Evolutionary conservation across 2,329 filamentous ascomycete genomes (phyloP).

Genomic region (Hypocreales sp.): DNA sequence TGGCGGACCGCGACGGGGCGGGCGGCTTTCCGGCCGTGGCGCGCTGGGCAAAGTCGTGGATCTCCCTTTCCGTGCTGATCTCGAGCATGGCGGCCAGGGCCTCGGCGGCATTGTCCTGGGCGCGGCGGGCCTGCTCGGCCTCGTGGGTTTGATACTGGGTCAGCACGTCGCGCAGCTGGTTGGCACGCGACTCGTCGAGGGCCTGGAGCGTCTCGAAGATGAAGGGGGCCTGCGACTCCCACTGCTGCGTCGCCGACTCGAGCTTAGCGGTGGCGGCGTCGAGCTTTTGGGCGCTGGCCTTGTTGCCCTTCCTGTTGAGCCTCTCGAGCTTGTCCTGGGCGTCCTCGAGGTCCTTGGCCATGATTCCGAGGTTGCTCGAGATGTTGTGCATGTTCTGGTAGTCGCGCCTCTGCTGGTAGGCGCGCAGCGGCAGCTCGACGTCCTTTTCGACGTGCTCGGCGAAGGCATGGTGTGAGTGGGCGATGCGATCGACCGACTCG

Average conservation of each 20-base stretch:
- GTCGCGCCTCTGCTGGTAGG: slow-evolving; percentile 60
- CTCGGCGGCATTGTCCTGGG: slow-evolving; percentile 57
- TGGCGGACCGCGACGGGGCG: slow-evolving; percentile 22
- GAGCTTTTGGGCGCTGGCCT: slow-evolving; percentile 62
- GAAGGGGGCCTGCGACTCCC: slow-evolving; percentile 89
- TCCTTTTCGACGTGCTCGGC: slow-evolving; percentile 74
- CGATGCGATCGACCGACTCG: slow-evolving; percentile 62
- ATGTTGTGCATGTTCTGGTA: slow-evolving; percentile 70
- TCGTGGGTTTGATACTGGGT: slow-evolving; percentile 92
- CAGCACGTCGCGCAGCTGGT: slow-evolving; percentile 77
- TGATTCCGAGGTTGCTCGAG: slow-evolving; percentile 59
- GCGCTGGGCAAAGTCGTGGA: slow-evolving; percentile 49
- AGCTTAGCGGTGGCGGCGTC: slow-evolving; percentile 58
- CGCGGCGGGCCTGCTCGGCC: slow-evolving; percentile 69
- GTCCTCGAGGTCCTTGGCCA: slow-evolving; percentile 74
- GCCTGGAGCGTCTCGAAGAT: slow-evolving; percentile 89
- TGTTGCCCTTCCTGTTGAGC: slow-evolving; percentile 61
- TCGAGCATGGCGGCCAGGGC: slow-evolving; percentile 74
- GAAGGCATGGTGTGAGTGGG: slow-evolving; percentile 68
- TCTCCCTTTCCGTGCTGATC: slow-evolving; percentile 74
- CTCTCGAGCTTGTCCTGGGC: slow-evolving; percentile 79
- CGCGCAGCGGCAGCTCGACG: slow-evolving; percentile 69
- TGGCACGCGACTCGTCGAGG: slow-evolving; percentile 75
- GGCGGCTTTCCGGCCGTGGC: slow-evolving; percentile 23
- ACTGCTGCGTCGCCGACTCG: slow-evolving; percentile 67